A percentile compares a stretch with the other conserved stretches of the same genome.
Conservation (phyloP, 768 basidiomycete species). For the Brasilioporus rufonigricans region DNA sequence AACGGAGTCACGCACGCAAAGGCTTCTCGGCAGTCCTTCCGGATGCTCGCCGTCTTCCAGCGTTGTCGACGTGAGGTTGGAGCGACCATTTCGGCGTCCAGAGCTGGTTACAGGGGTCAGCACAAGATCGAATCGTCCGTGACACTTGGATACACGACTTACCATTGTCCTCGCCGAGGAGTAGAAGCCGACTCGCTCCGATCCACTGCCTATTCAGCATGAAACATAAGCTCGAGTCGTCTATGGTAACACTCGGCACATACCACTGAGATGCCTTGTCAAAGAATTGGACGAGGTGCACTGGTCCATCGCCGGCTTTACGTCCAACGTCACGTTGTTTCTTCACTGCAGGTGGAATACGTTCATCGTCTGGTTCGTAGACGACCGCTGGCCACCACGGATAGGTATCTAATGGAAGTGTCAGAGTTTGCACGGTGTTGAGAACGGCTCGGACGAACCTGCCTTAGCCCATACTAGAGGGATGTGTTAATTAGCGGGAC, state of each 20-base stretch:
- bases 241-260: constrained; percentile 11
- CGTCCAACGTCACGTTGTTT: constrained; percentile 30
- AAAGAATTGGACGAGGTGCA: constrained; percentile 78
- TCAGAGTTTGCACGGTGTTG: neutral
- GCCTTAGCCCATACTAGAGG: constrained; percentile 81
- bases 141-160: constrained; percentile 30
- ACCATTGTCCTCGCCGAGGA: constrained; percentile 73
- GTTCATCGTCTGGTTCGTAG: constrained; percentile 56
- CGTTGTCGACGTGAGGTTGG: constrained; percentile 50
- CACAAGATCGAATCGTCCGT: neutral
- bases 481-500: neutral
- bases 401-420: constrained; percentile 52
- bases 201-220: constrained; percentile 58
- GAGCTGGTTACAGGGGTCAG: constrained; percentile 36
- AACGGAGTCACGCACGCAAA: constrained; percentile 48
- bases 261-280: constrained; percentile 68
- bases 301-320: constrained; percentile 38
- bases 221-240: neutral
- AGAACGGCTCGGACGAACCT: constrained; percentile 37
- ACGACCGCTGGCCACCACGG: constrained; percentile 91
- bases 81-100: constrained; percentile 65
- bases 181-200: constrained; percentile 48
- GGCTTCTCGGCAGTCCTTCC: constrained; percentile 58
- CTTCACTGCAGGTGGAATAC: constrained; percentile 46
- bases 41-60: constrained; percentile 54